Percentiles rank a stretch among this genome's conserved stretches.
Conservation (phyloP, 2,329 filamentous ascomycete species). For the Mycosphaerella sp. region DNA sequence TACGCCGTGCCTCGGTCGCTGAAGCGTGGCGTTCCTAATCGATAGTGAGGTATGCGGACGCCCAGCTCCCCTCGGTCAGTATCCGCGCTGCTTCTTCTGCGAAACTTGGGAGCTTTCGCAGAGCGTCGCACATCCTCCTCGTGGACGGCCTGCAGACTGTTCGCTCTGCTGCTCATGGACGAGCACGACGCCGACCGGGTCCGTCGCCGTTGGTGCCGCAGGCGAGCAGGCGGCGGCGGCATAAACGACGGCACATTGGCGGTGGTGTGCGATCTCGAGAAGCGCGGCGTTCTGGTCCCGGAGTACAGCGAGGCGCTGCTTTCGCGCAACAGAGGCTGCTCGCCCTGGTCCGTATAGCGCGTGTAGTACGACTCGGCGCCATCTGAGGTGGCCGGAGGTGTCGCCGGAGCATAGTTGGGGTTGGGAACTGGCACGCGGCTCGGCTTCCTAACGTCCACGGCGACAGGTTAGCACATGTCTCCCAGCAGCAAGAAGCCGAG, state of each 20-base stretch:
- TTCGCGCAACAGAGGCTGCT: conserved; percentile 16
- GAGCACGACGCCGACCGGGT: conserved; percentile 68
- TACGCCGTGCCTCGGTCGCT: conserved; percentile 68
- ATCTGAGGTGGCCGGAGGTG: conserved; percentile 27
- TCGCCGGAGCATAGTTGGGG: conserved; percentile 25
- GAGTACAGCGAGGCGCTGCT: conserved; percentile 20
- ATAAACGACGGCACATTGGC: conserved; percentile 5
- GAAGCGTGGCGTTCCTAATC: conserved; percentile 74
- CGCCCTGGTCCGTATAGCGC: conserved; percentile 8
- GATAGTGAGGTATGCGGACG: conserved; percentile 67
- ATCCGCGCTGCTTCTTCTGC: conserved; percentile 30
- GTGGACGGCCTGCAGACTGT: conserved; percentile 20
- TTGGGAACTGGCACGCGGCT: conserved; percentile 23
- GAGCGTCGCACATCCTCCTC: conserved; percentile 4
- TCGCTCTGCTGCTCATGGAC: conserved; percentile 37
- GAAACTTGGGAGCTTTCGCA: conserved; percentile 9
- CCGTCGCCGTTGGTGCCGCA: conserved; percentile 18
- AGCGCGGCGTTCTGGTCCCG: conserved; percentile 26
- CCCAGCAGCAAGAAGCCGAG: too few relatives aligned
- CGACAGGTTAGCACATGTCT: not conserved
- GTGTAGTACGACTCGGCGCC: conserved; percentile 14
- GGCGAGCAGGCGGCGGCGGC: conserved; percentile 21
- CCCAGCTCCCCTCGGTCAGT: conserved; percentile 26
- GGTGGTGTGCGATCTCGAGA: conserved; percentile 11
- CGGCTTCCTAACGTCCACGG: conserved; percentile 34